These are phyloP conservation scores for Chloromonas sp. DNA, from an alignment of 163 green algal species.

Conservation along the genomic window DNA sequence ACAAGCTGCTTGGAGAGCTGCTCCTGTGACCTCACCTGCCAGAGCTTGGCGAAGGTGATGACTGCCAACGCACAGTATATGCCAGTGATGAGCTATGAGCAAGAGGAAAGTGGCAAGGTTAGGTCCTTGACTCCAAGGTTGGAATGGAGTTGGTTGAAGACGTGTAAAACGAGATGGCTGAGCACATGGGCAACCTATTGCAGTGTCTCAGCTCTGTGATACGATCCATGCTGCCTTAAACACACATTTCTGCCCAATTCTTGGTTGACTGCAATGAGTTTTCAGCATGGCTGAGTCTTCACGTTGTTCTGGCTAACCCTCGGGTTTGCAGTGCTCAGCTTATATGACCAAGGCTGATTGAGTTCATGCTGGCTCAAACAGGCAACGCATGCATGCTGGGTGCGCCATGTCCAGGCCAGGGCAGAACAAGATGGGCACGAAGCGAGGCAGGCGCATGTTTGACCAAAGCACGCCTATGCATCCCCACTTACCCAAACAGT, in stretches of 20 bases:
- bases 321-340: not conserved
- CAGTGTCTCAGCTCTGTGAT: too few relatives aligned
- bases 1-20: too few relatives aligned
- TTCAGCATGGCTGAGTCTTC: not conserved
- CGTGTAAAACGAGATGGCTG: not conserved
- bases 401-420: too few relatives aligned
- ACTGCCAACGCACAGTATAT: conserved; percentile 15
- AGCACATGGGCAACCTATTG: too few relatives aligned
- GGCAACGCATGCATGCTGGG: too few relatives aligned
- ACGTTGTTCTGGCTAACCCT: not conserved
- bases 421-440: too few relatives aligned
- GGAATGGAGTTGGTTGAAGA: not conserved
- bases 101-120: not conserved
- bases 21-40: conserved; percentile 1
- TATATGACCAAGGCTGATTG: too few relatives aligned
- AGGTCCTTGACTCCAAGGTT: not conserved
- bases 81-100: conserved; percentile 7
- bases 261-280: too few relatives aligned
- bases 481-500: conserved; percentile 7
- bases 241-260: too few relatives aligned
- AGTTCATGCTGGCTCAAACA: too few relatives aligned
- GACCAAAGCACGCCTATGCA: not conserved
- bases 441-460: too few relatives aligned
- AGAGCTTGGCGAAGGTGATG: conserved; percentile 11
- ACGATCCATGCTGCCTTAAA: too few relatives aligned